Percentiles rank a stretch among this genome's conserved stretches.
phyloP scores from a whole-genome alignment of 129 eudicot species.

The Tagetes erecta region DNA sequence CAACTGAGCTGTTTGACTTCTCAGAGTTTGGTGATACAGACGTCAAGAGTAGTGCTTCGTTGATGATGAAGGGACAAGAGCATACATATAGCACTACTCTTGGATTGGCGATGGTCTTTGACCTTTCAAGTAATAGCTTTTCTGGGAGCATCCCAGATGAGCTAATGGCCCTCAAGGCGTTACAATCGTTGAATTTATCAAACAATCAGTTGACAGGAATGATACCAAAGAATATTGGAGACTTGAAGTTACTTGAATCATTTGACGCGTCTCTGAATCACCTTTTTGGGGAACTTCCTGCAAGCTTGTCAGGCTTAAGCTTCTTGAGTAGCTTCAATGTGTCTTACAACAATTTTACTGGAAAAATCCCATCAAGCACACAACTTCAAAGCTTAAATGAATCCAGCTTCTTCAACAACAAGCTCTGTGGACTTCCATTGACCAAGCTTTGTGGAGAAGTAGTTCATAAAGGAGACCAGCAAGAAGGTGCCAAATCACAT shows the following conservation, averaged over 20 bases:
- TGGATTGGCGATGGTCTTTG: conserved; percentile 20
- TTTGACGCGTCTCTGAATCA: conserved; percentile 34
- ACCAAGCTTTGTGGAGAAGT: conserved; percentile 1
- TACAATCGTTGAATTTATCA: conserved; percentile 35
- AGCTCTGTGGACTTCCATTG: conserved; percentile 8
- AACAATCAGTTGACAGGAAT: conserved; percentile 40
- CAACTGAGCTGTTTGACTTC: no score
- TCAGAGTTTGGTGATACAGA: no score
- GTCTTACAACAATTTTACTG: not conserved
- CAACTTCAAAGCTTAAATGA: conserved; percentile 7
- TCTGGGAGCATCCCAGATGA: conserved; percentile 29
- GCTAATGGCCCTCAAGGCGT: conserved; percentile 10
- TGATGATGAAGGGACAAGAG: conserved; percentile 31
- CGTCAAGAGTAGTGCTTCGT: not conserved
- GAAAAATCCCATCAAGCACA: not conserved
- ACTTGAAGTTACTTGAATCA: conserved; percentile 39
- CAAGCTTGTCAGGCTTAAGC: conserved; percentile 2
- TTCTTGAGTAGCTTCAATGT: conserved; percentile 14
- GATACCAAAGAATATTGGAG: conserved; percentile 39
- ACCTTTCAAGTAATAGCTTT: conserved; percentile 38
- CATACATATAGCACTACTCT: conserved; percentile 18
- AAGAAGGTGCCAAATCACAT: not conserved
- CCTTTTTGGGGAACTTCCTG: conserved; percentile 41
- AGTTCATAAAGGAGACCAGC: not conserved
- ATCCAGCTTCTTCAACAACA: conserved; percentile 26